Base-by-base conservation (phyloP, 768 basidiomycete species). In the Lentinula lateritia region DNA sequence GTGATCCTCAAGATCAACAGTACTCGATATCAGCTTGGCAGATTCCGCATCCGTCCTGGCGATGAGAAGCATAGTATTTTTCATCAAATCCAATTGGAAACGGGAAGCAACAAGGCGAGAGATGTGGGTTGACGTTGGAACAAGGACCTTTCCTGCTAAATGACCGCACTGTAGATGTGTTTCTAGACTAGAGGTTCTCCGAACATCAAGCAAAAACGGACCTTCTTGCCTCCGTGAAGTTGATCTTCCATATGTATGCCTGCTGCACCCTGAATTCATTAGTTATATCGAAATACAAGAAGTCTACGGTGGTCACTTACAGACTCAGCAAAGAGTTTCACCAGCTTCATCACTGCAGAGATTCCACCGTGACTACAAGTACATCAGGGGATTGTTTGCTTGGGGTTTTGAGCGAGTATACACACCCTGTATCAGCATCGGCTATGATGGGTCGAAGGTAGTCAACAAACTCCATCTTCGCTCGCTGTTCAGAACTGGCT, bases 241-340 rank as follows among this genome's bases (percentile, higher is more conserved):
- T 96, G 93, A 73, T 98, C 95, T 71, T 98, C 95, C 20, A 97
- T 73, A 72, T 98, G 95, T 53, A 98, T 90, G 15, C 83, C 95
- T 8, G 95, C 83, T 13, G 92, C 91, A 28, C 95, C 95, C 83
- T 90, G 64, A 6, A 13, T 48, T 28, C n/a, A 32, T n/a, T 42
- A 34, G 53, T 45, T 52, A 4, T 15, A 18, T 23, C 2, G 38
- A 15, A 41, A 9, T n/a, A 15, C 16, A 15, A 6, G 34, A 46
- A 41, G 16, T 9, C 18, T 8, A 57, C 20, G 8, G 54, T 52
- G 28, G 8, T 15, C 56, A 71, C 76, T 71, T 68, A 89, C 89
- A 57, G 90, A 89, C 78, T 97, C 95, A n/a, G 92, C 95, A 67
- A 98, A 96, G 20, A 95, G 80, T 69, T 97, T 98, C 41, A 86